Conservation (phyloP, 129 eudicot species). For the Ambrosia trifida region DNA sequence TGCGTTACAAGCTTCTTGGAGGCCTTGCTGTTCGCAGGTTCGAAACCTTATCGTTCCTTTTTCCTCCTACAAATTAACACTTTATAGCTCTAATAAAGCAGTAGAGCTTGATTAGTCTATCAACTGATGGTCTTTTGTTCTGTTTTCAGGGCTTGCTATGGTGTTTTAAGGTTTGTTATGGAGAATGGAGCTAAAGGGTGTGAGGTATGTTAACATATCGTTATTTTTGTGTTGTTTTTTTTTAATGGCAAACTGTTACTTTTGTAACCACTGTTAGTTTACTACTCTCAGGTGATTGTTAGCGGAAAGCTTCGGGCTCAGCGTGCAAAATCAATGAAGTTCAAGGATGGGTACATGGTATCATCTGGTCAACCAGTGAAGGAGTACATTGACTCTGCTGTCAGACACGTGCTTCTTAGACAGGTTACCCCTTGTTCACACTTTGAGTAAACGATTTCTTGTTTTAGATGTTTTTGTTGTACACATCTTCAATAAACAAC, state of each 20-base stretch:
- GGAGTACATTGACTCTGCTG: constrained; percentile 73
- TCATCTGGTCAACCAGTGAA: constrained; percentile 74
- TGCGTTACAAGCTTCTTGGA: constrained; percentile 75
- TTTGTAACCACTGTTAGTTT: not conserved
- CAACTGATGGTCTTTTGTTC: not conserved
- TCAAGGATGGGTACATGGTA: constrained; percentile 76
- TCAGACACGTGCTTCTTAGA: constrained; percentile 66
- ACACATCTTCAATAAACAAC: not conserved
- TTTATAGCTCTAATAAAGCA: not conserved
- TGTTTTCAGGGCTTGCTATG: constrained; percentile 60
- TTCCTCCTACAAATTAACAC: not conserved
- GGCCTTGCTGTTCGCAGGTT: constrained; percentile 75
- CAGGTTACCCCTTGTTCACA: constrained; percentile 38
- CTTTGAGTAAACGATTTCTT: not conserved
- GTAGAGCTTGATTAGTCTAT: not conserved
- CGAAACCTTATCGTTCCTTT: not conserved
- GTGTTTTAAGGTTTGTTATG: constrained; percentile 46
- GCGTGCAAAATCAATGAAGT: constrained; percentile 75
- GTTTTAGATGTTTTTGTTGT: not conserved
- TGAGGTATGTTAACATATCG: constrained; percentile 14
- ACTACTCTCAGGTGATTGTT: constrained; percentile 47
- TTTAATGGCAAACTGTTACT: not conserved
- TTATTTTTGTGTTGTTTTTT: not conserved
- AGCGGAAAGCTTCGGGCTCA: constrained; percentile 75
- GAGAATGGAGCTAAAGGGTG: constrained; percentile 75